These are phyloP conservation scores for Leucosporidium creatinivorum DNA, from an alignment of 768 basidiomycete species.

Conservation along the genomic window DNA sequence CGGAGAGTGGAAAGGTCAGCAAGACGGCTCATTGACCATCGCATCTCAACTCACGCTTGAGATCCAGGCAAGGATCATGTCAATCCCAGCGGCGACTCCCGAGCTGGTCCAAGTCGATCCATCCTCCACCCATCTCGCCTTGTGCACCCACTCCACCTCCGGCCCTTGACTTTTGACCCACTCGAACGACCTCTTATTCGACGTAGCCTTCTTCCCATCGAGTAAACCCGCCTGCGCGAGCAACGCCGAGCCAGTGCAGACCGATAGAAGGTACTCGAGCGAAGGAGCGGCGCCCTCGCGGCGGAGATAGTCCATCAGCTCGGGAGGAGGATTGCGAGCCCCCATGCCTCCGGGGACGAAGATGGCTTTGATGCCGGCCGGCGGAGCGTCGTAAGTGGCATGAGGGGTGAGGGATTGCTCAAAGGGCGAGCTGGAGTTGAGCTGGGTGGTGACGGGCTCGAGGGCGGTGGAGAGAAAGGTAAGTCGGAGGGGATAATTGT, in stretches of 20 bases:
- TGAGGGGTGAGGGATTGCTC: neutral
- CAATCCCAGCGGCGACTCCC: constrained; percentile 29
- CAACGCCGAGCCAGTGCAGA: constrained; percentile 32
- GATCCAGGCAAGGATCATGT: constrained; percentile 19
- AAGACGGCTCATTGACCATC: no score
- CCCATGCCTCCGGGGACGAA: neutral
- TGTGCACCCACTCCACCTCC: constrained; percentile 19
- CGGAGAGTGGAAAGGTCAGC: no score
- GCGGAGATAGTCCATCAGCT: neutral
- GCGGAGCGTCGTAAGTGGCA: neutral
- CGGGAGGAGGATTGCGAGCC: neutral
- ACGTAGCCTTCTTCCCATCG: constrained; percentile 24
- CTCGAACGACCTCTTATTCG: constrained; percentile 17
- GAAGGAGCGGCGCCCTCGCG: neutral
- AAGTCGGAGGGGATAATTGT: neutral
- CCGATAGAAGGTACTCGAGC: neutral
- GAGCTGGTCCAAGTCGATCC: constrained; percentile 19
- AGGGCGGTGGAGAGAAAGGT: neutral
- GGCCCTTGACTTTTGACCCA: constrained; percentile 12
- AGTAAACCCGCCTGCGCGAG: constrained; percentile 25
- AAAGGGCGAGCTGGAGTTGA: neutral
- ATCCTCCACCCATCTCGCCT: constrained; percentile 29
- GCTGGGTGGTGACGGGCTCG: neutral
- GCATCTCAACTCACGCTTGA: neutral
- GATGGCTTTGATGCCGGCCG: neutral